phyloP scores from a whole-genome alignment of 148 eudicot genomes.

The Camellia japonica region DNA sequence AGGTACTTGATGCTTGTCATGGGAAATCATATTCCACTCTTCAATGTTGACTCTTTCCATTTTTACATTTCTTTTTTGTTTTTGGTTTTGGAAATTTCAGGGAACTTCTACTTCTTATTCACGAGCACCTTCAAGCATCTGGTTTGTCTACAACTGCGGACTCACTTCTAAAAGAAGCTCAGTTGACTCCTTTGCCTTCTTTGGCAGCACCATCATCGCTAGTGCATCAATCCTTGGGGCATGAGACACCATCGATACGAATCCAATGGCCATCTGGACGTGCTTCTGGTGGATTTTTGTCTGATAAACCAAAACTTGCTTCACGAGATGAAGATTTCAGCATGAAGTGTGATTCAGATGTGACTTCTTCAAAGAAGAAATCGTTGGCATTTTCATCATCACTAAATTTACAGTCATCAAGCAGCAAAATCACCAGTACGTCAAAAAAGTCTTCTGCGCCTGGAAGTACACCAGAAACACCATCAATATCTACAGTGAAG shows the following conservation, averaged over 20 bases:
- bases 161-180: constrained; percentile 80
- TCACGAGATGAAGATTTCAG: constrained; percentile 38
- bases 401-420: constrained; percentile 36
- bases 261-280: constrained; percentile 91
- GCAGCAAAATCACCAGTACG: constrained; percentile 33
- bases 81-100: constrained; percentile 35
- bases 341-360: constrained; percentile 42
- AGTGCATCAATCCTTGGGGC: constrained; percentile 59
- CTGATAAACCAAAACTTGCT: constrained; percentile 35
- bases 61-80: constrained; percentile 6
- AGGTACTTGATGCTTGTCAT: constrained; percentile 40
- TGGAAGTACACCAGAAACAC: constrained; percentile 40
- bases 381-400: constrained; percentile 48
- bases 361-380: constrained; percentile 52
- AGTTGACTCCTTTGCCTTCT: constrained; percentile 78
- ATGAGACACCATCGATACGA: constrained; percentile 58
- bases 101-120: constrained; percentile 88
- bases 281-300: constrained; percentile 50
- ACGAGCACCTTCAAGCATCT: constrained; percentile 92
- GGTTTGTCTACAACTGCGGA: constrained; percentile 80
- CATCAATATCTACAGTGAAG: constrained; percentile 38
- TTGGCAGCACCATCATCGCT: constrained; percentile 67
- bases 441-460: constrained; percentile 37
- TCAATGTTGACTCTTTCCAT: neutral
- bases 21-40: neutral